phyloP scores from a whole-genome alignment of 345 rosid species.

The Euphorbia pulcherrima region DNA sequence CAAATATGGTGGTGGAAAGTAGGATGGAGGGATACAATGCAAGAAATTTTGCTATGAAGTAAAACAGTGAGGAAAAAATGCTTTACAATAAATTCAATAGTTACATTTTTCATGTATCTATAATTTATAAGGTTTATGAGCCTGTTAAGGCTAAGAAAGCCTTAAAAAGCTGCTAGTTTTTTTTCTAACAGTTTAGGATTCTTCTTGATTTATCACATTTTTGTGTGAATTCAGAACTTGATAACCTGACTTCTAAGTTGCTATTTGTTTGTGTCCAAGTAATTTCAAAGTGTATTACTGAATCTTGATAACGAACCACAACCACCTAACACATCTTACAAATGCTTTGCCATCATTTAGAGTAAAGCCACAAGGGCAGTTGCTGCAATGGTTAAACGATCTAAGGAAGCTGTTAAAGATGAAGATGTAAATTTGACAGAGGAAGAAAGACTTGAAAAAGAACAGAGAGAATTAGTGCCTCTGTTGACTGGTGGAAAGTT shows the following conservation, averaged over 20 bases:
- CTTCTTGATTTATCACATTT: background rate
- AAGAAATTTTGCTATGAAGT: background rate
- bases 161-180: background rate
- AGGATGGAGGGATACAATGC: background rate
- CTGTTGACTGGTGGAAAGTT: constrained; percentile 81
- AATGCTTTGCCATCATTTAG: constrained; percentile 28
- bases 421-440: constrained; percentile 53
- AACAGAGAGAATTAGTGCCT: constrained; percentile 81
- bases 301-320: no score
- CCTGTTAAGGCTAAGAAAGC: background rate
- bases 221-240: background rate
- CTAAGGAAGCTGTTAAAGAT: constrained; percentile 41
- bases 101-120: background rate
- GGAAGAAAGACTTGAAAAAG: constrained; percentile 70
- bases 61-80: background rate
- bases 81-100: background rate
- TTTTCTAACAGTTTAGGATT: background rate
- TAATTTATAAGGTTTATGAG: background rate
- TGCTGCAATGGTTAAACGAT: constrained; percentile 87
- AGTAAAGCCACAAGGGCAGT: constrained; percentile 83
- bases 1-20: background rate
- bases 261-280: background rate
- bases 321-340: background rate
- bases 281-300: background rate
- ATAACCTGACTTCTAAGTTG: background rate